Percentiles rank a stretch among this genome's conserved stretches.
These are phyloP conservation scores for Melampsora larici-populina DNA, from an alignment of 1,284 basidiomycete genomes.

Conservation along the genomic window DNA sequence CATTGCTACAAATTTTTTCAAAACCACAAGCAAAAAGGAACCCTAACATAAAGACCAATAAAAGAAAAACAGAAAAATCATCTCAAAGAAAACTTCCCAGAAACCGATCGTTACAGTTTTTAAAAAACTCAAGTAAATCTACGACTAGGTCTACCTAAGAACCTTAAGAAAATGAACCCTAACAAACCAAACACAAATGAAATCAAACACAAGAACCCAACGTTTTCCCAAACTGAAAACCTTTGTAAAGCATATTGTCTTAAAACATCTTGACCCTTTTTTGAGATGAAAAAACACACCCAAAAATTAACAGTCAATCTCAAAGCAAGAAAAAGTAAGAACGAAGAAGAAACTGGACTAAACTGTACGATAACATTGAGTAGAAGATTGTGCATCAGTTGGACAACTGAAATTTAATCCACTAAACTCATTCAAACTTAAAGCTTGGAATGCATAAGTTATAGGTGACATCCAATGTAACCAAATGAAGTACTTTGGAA, in stretches of 20 bases:
- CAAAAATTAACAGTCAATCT: no score
- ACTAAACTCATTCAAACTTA: constrained; percentile 48
- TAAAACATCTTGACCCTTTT: constrained; percentile 28
- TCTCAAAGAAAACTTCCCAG: no score
- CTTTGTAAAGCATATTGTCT: constrained; percentile 46
- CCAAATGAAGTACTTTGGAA: constrained; percentile 49
- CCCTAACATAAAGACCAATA: no score
- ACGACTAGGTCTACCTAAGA: not conserved
- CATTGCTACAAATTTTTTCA: no score
- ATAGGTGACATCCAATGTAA: constrained; percentile 48
- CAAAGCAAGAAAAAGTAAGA: no score
- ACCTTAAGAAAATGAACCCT: constrained; percentile 43
- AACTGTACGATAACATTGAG: not conserved
- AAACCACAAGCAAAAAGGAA: no score
- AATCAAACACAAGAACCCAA: constrained; percentile 48
- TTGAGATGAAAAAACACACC: constrained; percentile 18
- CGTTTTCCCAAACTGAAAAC: constrained; percentile 48
- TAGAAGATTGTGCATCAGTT: not conserved
- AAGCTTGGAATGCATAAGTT: constrained; percentile 48
- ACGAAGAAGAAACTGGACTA: no score
- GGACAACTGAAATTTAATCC: constrained; percentile 5
- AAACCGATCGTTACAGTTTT: no score
- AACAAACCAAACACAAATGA: constrained; percentile 44
- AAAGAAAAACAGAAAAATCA: not conserved
- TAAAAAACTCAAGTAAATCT: not conserved